Base-by-base conservation (phyloP, 768 basidiomycete genomes). In the Obba rivulosa region DNA sequence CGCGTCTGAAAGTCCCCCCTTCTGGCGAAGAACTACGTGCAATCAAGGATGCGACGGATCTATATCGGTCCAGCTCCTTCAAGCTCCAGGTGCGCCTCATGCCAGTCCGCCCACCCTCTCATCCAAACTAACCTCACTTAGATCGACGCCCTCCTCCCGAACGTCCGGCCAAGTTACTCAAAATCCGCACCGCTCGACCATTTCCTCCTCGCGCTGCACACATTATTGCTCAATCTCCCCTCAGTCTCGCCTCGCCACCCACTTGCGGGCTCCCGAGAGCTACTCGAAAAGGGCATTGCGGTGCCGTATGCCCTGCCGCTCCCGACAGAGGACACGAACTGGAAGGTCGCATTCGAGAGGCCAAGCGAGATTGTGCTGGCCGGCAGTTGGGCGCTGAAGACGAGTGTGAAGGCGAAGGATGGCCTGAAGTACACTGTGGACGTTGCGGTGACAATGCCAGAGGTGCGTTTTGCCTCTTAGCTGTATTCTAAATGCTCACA, bases 361-460 rank as follows among this genome's bases (percentile, higher is more conserved):
- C 94, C 93, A 1, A 73, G 69, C 21, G 87, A 92, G 49, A 79
- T 95, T 17, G 72, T 79, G 5, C 66, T 97, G 3, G 82, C 84
- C 1, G 93, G 94, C 11, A 92, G 89, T 55, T 97, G 92, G 92
- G 78, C 83, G 0, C 86, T 88, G 51, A 81, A 83, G 57, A 71
- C 85, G 9, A 73, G 77, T 45, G 85, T 91, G 38, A 90, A 87
- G 60, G 76, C 75, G 37, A 85, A 80, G 52, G 88, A 86, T 58
- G 75, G 73, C 2, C 66, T 65, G 17, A 74, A 69, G 46, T 92
- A 84, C 54, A 78, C 75, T 7, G 81, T 94, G 1, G 93, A 95
- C 63, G 43, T 96, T 34, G 85, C 84, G 2, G 71, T 95, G 13
- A 83, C 92, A 63, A 95, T 96, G 90, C 92, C 92, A 9, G 64